A percentile compares a stretch with the other conserved stretches of the same genome.
Evolutionary conservation across 257 asterid genomes (phyloP).

Genomic region (Solanum piurae): DNA sequence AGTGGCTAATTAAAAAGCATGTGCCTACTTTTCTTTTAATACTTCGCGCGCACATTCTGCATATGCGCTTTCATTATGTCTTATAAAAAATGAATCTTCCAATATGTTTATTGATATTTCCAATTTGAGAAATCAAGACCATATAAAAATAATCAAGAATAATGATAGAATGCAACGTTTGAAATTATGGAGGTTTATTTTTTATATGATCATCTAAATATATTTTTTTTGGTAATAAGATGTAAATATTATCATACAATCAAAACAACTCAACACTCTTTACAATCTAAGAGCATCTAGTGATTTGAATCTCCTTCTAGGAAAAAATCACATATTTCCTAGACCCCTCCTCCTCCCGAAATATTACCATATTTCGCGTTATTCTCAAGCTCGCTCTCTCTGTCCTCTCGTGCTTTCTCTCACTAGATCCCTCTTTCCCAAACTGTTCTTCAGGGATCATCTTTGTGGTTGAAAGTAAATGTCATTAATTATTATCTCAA

Average conservation of each 20-base stretch:
- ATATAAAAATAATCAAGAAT: not conserved
- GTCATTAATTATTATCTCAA: no score
- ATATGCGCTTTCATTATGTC: not conserved
- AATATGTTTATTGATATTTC: not conserved
- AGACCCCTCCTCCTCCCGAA: not conserved
- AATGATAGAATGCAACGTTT: no score
- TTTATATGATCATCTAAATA: no score
- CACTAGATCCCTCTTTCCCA: not conserved
- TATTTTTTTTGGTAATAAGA: no score
- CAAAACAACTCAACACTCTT: no score
- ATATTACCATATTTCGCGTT: not conserved
- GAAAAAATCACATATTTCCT: no score
- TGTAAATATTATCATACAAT: no score
- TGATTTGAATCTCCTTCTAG: no score
- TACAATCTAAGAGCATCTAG: no score
- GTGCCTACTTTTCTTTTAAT: not conserved
- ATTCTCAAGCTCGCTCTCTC: not conserved
- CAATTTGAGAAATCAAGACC: not conserved
- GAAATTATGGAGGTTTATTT: not conserved
- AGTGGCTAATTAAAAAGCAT: not conserved
- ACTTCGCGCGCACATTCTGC: not conserved
- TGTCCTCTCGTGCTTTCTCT: not conserved
- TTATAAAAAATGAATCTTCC: not conserved
- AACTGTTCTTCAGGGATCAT: not conserved
- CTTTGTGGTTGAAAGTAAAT: no score